Percentiles rank a stretch among this genome's conserved stretches.
Evolutionary conservation across 2,329 filamentous ascomycete species (phyloP).

Genomic region (Ophiosphaerella herpotricha): DNA sequence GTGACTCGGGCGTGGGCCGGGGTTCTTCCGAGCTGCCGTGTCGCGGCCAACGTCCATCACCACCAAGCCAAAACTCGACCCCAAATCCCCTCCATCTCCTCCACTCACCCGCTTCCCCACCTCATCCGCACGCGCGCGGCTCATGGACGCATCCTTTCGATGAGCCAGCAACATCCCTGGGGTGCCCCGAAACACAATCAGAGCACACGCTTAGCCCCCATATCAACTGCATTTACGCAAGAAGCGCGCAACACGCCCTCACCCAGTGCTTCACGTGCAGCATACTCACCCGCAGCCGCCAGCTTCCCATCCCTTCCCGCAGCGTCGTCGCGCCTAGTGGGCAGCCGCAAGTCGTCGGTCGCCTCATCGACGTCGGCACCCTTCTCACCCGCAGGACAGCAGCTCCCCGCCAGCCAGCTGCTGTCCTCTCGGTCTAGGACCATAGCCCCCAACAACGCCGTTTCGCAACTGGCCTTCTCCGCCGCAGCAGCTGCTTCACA

Average conservation of each 20-base stretch:
- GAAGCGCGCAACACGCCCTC: slow-evolving; percentile 52
- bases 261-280: slow-evolving; percentile 55
- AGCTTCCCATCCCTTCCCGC: slow-evolving; percentile 59
- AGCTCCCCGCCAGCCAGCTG: slow-evolving; percentile 57
- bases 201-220: slow-evolving; percentile 61
- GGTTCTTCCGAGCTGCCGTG: slow-evolving; percentile 9
- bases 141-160: slow-evolving; percentile 50
- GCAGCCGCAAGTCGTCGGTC: slow-evolving; percentile 59
- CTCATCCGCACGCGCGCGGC: slow-evolving; percentile 35
- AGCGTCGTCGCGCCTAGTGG: slow-evolving; percentile 54
- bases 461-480: slow-evolving; percentile 61
- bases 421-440: slow-evolving; percentile 62
- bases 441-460: slow-evolving; percentile 56
- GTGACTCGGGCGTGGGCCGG: too few species aligned
- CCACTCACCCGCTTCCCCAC: slow-evolving; percentile 20
- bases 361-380: slow-evolving; percentile 60
- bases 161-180: slow-evolving; percentile 62
- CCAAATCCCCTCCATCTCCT: slow-evolving; percentile 20
- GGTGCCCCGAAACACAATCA: slow-evolving; percentile 60
- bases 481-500: slow-evolving; percentile 56
- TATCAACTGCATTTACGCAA: slow-evolving; percentile 55
- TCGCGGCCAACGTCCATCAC: slow-evolving; percentile 19
- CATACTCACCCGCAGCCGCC: slow-evolving; percentile 57
- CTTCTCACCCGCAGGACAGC: slow-evolving; percentile 61
- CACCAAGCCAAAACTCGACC: slow-evolving; percentile 23